Base-by-base conservation (phyloP, 805 yeast genomes). In the Yarrowia sp. region DNA sequence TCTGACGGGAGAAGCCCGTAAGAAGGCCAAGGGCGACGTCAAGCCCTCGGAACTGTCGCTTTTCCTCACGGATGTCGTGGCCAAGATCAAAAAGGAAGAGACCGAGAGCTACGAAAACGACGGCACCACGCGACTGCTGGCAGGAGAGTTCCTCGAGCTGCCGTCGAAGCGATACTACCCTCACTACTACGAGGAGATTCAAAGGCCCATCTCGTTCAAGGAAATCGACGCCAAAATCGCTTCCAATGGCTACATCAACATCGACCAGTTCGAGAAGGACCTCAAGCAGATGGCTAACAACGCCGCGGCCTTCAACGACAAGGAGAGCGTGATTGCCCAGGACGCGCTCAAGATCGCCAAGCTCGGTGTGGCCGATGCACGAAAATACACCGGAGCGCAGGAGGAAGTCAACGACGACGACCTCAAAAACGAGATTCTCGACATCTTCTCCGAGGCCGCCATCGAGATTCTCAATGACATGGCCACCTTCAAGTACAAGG, bases 151-250 rank as follows among this genome's bases (percentile, higher is more conserved):
- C 73, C 71, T 84, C 65, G 84, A 83, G 66, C 77, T 90, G 36
- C 97, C 97, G 7, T 80, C 87, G 24, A 83, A 84, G 66, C 84
- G 86, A 70, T 73, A 82, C 47, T 90, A 88, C 69, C 91, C 97
- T 0, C 96, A 90, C 70, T 91, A 90, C 72, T 89, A 86, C 70
- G 80, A 82, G 63, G 76, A 84, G 61, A 84, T 89, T 46, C 74
- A 77, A 60, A 74, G 74, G 21, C 96, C 96, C 2, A 82, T 88
- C 2, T 86, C 96, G 0, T 71, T 90, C 12, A 78, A 81, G 62
- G 93, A 88, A 72, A 84, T 90, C 63, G 79, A 79, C 63, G 74
- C 73, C 63, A 82, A 81, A 63, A 69, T 82, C 44, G 72, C 74
- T 10, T 71, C 74, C 27, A 76, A 64, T 27, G 66, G 67, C 27